Conservation (phyloP, 441 rosid species). For the Codiaeum variegatum region DNA sequence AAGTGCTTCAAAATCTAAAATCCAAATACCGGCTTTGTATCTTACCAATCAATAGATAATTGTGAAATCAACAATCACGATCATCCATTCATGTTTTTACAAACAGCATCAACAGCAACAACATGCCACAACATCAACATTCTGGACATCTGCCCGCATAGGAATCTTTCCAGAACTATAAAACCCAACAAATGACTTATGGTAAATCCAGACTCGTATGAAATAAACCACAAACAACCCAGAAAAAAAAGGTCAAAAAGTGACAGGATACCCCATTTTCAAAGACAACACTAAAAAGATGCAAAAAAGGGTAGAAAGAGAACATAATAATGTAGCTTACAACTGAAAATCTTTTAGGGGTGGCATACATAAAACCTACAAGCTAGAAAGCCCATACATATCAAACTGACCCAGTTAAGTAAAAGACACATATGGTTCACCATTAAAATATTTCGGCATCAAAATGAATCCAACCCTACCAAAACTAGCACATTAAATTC, state of each 20-base stretch:
- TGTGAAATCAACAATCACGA: constrained; percentile 47
- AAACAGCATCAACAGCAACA: constrained; percentile 77
- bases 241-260: constrained; percentile 5
- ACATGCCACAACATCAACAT: constrained; percentile 54
- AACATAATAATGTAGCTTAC: constrained; percentile 13
- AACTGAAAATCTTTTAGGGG: constrained; percentile 17
- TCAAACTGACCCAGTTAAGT: constrained; percentile 13
- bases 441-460: constrained; percentile 19
- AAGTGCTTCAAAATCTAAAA: constrained; percentile 28
- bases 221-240: constrained; percentile 15
- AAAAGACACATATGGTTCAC: constrained; percentile 20
- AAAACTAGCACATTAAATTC: constrained; percentile 32
- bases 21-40: constrained; percentile 20
- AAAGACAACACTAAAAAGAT: not conserved
- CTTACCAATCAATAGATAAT: constrained; percentile 45
- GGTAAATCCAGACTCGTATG: constrained; percentile 32
- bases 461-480: constrained; percentile 34
- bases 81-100: constrained; percentile 57
- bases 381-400: constrained; percentile 23
- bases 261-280: constrained; percentile 14
- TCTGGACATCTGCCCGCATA: constrained; percentile 50
- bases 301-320: not conserved
- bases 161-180: constrained; percentile 72
- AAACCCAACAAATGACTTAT: constrained; percentile 45
- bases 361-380: constrained; percentile 18